Evolutionary conservation across 345 rosid species (phyloP), one percentile per base, ranked within the genome.

Genomic region (Pugionium dolabratum): DNA sequence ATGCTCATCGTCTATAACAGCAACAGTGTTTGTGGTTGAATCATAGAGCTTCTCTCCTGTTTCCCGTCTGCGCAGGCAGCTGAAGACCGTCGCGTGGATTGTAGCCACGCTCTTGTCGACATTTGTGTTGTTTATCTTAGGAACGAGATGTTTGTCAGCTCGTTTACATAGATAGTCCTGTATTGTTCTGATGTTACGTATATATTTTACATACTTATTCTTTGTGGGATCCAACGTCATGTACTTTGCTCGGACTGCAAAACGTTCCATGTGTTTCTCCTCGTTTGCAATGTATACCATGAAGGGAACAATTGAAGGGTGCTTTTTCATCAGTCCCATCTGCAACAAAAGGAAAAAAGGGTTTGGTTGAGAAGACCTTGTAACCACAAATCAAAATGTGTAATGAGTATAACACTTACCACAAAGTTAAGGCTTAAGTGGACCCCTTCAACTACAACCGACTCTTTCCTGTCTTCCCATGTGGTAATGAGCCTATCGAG

Each of bases 291-390:
- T 95, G 79, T 95, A 87, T 67, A 95, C 84, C 99, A 95, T 95
- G 78, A 95, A 91, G 27, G 99, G 99, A 76, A 91, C 78, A 46
- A 95, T 87, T 27, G 99, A 95, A 64, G 99, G 98, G 70, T 95
- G 99, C 76, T 91, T 89, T 80, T 89, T 95, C 98, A 91, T 95
- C 61, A 95, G 94, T 56, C 99, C 99, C 99, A 95, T 91, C 99
- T 95, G 74, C 66, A 78, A 25, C 46, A 5, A 34, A 74, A 25
- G 3, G 26, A 32, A 46, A 34, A 33, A 1, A 9, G 25, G 46
- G 11, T 41, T n/a, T 26, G 3, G 29, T 11, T 5, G 26, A 31
- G 59, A 63, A 8, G 30, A 11, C 11, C 36, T 43, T 6, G 5
- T 9, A 40, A 29, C 59, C 26, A 49, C 53, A 62, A 59, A 46